These are phyloP conservation scores for Pichia sp. DNA, from an alignment of 1,139 yeast species.

Conservation along the genomic window DNA sequence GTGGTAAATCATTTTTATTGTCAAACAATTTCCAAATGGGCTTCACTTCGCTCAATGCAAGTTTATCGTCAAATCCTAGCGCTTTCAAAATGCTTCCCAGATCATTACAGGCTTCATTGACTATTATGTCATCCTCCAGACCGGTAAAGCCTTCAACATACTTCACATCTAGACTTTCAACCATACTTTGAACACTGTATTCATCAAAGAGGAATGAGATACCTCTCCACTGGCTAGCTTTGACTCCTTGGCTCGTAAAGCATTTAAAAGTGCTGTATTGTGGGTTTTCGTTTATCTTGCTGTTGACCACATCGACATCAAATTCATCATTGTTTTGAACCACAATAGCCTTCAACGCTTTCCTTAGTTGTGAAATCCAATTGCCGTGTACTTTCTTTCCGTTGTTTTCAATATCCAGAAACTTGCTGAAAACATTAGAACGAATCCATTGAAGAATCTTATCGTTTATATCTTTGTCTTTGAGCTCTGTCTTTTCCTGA, in stretches of 20 bases:
- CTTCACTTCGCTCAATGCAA: neutral
- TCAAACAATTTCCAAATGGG: constrained; percentile 16
- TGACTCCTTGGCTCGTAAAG: constrained; percentile 4
- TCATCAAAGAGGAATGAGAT: constrained; percentile 3
- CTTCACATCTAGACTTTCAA: constrained; percentile 1
- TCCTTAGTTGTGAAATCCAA: constrained; percentile 5
- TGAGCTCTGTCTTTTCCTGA: neutral
- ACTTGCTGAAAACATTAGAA: constrained; percentile 3
- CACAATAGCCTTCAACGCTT: constrained; percentile 1
- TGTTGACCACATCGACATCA: neutral
- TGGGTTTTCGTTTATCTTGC: constrained; percentile 1
- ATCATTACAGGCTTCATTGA: neutral
- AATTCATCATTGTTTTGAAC: neutral
- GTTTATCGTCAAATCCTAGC: constrained; percentile 10
- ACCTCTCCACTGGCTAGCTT: neutral
- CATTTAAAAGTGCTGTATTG: constrained; percentile 11
- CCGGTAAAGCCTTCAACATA: constrained; percentile 9
- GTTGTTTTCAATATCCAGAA: neutral
- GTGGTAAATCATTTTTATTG: constrained; percentile 17
- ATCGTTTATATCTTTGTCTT: neutral
- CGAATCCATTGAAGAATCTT: constrained; percentile 9
- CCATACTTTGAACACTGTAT: neutral
- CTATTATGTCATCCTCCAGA: neutral
- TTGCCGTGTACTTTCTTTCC: constrained; percentile 1
- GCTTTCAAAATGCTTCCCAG: neutral